These are phyloP conservation scores for Pyricularia pennisetigena DNA, from an alignment of 2,329 filamentous ascomycete genomes.

Conservation along the genomic window DNA sequence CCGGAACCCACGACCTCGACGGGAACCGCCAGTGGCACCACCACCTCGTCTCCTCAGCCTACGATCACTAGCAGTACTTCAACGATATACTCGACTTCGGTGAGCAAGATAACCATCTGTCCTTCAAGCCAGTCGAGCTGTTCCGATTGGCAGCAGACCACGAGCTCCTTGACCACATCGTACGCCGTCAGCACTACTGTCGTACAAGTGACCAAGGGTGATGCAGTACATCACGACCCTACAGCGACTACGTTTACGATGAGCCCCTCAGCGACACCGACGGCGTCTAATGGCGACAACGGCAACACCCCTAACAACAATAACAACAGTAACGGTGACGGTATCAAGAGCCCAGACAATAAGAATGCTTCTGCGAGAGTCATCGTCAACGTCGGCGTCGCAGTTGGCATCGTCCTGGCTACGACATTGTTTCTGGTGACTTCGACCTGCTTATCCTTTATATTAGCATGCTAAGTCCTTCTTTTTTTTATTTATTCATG, in stretches of 20 bases:
- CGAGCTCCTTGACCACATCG: neutral
- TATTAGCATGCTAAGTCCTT: neutral
- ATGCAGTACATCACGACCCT: neutral
- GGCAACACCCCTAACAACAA: too few relatives aligned
- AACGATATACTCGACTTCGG: neutral
- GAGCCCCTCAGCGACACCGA: neutral
- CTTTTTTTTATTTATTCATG: neutral
- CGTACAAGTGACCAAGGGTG: neutral
- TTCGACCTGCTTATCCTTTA: neutral
- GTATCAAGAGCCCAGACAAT: neutral
- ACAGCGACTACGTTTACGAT: neutral
- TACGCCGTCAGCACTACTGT: neutral
- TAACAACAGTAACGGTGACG: neutral
- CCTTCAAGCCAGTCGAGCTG: neutral
- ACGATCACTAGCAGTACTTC: neutral
- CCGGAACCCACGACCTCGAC: too few relatives aligned
- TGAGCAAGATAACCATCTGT: neutral
- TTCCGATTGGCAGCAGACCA: neutral
- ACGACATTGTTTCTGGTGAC: neutral
- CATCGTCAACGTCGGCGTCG: neutral
- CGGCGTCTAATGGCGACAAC: neutral
- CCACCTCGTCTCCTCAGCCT: neutral
- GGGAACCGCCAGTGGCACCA: neutral
- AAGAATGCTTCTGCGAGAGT: neutral
- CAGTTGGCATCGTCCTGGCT: neutral